Evolutionary conservation across 2,329 filamentous ascomycete species (phyloP).

Genomic region (Talaromyces sp.): DNA sequence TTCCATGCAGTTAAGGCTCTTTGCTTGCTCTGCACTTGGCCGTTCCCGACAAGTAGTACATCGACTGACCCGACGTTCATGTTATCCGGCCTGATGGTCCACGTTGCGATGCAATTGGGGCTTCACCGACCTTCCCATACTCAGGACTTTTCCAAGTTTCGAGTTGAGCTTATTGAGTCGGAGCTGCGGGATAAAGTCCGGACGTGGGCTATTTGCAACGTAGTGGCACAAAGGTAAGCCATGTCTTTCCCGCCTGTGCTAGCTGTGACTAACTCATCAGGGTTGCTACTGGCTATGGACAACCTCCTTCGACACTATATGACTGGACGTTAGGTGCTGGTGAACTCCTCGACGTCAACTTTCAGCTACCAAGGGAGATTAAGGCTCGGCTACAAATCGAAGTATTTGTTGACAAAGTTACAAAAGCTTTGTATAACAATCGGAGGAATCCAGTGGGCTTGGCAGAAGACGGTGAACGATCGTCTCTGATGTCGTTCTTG

Average conservation of each 20-base stretch:
- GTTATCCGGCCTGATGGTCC: conserved; percentile 64
- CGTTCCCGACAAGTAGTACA: conserved; percentile 60
- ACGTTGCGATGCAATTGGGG: conserved; percentile 65
- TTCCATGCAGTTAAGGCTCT: conserved; percentile 64
- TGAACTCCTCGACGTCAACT: conserved; percentile 43
- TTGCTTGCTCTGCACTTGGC: conserved; percentile 63
- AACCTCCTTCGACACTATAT: conserved; percentile 60
- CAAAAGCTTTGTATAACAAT: conserved; percentile 56
- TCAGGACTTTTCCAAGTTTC: conserved; percentile 53
- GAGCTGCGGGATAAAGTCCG: conserved; percentile 62
- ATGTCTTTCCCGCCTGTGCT: neutral
- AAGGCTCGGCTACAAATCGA: conserved; percentile 54
- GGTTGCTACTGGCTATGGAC: conserved; percentile 65
- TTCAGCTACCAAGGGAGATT: conserved; percentile 52
- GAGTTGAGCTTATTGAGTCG: conserved; percentile 55
- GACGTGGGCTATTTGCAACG: conserved; percentile 67
- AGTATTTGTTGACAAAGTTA: conserved; percentile 57
- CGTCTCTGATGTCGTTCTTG: conserved; percentile 44
- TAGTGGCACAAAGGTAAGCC: conserved; percentile 61
- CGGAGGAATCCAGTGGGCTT: conserved; percentile 53
- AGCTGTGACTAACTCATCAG: conserved; percentile 30
- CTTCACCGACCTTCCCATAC: conserved; percentile 62
- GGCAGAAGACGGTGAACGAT: conserved; percentile 43
- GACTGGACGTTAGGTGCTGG: conserved; percentile 54
- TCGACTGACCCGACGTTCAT: conserved; percentile 64